Conservation (phyloP, 805 yeast species). For the Myxozyma vanderwaltii region DNA sequence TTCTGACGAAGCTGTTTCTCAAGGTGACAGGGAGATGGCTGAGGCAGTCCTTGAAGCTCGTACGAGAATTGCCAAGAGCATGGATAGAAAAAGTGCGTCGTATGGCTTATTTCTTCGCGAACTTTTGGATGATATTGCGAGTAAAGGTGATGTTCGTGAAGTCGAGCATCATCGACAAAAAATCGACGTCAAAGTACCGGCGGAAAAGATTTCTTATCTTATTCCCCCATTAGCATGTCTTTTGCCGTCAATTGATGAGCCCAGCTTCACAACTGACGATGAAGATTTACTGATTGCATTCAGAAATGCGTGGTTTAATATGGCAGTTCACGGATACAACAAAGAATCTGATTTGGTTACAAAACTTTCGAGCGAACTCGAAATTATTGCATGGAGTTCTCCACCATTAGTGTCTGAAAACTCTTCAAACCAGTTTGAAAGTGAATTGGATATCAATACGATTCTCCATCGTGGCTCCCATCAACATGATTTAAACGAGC, state of each 20-base stretch:
- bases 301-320: conserved; percentile 90
- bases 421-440: conserved; percentile 81
- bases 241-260: conserved; percentile 55
- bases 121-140: conserved; percentile 63
- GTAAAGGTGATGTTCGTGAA: conserved; percentile 76
- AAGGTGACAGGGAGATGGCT: conserved; percentile 44
- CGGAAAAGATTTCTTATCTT: conserved; percentile 68
- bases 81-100: conserved; percentile 46
- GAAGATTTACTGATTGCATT: conserved; percentile 60
- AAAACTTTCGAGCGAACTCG: conserved; percentile 53
- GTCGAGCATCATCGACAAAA: conserved; percentile 78
- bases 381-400: conserved; percentile 77
- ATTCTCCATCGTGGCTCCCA: conserved; percentile 88
- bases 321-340: conserved; percentile 89
- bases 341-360: conserved; percentile 56
- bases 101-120: conserved; percentile 64
- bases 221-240: conserved; percentile 75
- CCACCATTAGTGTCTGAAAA: conserved; percentile 85
- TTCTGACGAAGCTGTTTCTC: conserved; percentile 49
- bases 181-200: conserved; percentile 43
- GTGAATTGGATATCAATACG: conserved; percentile 88
- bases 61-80: conserved; percentile 44
- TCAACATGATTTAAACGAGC: conserved; percentile 73
- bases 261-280: conserved; percentile 49
- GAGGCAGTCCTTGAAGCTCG: conserved; percentile 53